Conservation (phyloP, 1,139 yeast genomes). For the Scheffersomyces segobiensis region DNA sequence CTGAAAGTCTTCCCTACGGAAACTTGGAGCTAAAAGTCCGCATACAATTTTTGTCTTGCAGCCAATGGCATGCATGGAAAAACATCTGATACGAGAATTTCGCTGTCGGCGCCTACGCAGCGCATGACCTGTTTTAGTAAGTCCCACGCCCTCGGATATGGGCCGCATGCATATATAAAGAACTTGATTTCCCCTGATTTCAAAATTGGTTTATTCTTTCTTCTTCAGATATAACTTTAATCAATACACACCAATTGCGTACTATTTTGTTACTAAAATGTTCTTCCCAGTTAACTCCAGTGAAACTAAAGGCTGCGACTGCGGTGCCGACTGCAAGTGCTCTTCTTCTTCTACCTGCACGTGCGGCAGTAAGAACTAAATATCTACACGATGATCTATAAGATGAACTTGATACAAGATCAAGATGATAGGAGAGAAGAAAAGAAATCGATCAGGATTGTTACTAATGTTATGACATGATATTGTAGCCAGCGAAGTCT, state of each 20-base stretch:
- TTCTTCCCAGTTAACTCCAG: conserved; percentile 13
- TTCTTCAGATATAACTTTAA: background rate
- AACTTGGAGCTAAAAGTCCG: background rate
- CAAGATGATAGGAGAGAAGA: background rate
- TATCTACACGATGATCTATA: background rate
- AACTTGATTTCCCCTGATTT: background rate
- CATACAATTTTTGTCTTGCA: background rate
- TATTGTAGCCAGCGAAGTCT: background rate
- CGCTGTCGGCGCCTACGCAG: background rate
- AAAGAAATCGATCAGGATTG: background rate
- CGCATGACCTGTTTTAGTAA: background rate
- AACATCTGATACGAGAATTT: background rate
- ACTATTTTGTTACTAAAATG: background rate
- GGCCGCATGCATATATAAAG: background rate
- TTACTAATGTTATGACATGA: background rate
- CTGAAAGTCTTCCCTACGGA: background rate
- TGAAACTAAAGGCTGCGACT: conserved; percentile 19
- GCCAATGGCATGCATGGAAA: background rate
- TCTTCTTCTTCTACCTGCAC: conserved; percentile 20
- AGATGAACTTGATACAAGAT: background rate
- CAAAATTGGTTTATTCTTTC: background rate
- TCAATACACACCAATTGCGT: background rate
- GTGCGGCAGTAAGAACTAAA: conserved; percentile 22
- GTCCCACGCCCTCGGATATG: background rate
- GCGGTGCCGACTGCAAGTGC: conserved; percentile 29